Percentiles rank a stretch among this genome's conserved stretches.
Evolutionary conservation across 1,139 yeast species (phyloP).

Genomic region (Blastobotrys serpentis): DNA sequence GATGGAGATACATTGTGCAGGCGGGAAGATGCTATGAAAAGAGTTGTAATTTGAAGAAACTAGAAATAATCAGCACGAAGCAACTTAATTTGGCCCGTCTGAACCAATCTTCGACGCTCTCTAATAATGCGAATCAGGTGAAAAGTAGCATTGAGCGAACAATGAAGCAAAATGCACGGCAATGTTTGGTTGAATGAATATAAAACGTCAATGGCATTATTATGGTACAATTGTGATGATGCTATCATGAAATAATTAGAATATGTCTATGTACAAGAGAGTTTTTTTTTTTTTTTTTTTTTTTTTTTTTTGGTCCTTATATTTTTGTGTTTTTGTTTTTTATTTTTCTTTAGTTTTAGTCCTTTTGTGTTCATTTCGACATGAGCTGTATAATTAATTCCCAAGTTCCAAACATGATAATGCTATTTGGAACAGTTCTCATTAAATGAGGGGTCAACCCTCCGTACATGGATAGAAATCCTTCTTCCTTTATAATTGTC

Average conservation of each 20-base stretch:
- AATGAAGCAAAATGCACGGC: neutral
- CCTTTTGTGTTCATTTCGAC: neutral
- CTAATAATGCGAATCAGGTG: neutral
- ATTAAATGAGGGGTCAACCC: slow-evolving; percentile 95
- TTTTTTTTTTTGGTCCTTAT: neutral
- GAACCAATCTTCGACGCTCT: neutral
- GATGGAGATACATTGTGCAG: slow-evolving; percentile 15
- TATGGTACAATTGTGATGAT: no score
- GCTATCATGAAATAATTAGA: slow-evolving; percentile 10
- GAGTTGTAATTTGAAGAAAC: slow-evolving; percentile 12
- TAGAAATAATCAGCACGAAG: slow-evolving; percentile 14
- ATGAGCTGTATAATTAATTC: slow-evolving; percentile 70
- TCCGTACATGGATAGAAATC: slow-evolving; percentile 90
- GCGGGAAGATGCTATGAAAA: slow-evolving; percentile 18
- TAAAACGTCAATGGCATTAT: no score
- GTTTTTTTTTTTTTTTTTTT: neutral
- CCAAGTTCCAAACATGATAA: slow-evolving; percentile 99
- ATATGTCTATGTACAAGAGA: slow-evolving; percentile 1
- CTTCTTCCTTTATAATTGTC: slow-evolving; percentile 84
- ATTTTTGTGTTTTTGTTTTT: neutral
- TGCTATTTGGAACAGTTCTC: slow-evolving; percentile 96
- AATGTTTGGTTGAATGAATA: neutral
- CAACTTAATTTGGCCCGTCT: slow-evolving; percentile 14
- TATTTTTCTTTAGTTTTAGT: neutral
- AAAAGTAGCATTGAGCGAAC: slow-evolving; percentile 1